Conservation (phyloP, 2,329 filamentous ascomycete genomes). For the Parastagonospora avenae region DNA sequence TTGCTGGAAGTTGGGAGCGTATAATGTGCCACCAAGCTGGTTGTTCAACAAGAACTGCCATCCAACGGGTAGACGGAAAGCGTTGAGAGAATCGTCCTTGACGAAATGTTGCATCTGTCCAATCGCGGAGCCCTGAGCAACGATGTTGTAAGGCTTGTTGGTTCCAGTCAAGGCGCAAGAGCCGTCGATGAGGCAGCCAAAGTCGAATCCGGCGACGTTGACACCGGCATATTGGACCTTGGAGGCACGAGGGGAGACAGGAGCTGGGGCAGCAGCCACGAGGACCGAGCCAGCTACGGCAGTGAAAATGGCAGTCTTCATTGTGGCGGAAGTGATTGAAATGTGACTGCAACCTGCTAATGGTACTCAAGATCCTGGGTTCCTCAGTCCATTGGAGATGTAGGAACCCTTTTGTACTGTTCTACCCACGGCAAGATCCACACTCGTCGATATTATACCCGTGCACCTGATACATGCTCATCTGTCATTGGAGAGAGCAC, state of each 20-base stretch:
- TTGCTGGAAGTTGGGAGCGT: conserved; percentile 54
- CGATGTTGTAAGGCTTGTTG: conserved; percentile 17
- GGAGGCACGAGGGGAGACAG: conserved; percentile 1
- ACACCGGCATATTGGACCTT: conserved; percentile 42
- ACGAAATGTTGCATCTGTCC: conserved; percentile 64
- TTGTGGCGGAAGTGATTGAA: not conserved
- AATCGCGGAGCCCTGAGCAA: conserved; percentile 43
- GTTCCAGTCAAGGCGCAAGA: conserved; percentile 23
- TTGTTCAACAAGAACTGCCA: conserved; percentile 67
- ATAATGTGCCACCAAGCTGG: conserved; percentile 56
- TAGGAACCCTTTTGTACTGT: not conserved
- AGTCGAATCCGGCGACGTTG: conserved; percentile 57
- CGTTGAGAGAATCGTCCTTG: conserved; percentile 59
- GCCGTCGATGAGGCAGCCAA: conserved; percentile 48
- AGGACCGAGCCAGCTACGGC: conserved; percentile 2
- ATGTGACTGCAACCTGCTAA: not conserved
- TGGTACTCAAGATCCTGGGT: no score
- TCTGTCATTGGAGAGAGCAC: no score
- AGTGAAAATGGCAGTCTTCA: conserved; percentile 3
- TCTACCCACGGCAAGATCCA: no score
- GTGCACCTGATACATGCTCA: no score
- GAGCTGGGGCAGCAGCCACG: conserved; percentile 3
- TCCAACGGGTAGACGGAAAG: conserved; percentile 62
- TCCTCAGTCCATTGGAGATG: not conserved
- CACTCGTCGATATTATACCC: no score